Percentiles rank a stretch among this genome's conserved stretches.
phyloP scores from a whole-genome alignment of 23 red algal genomes.

The Pyropia haitanensis region DNA sequence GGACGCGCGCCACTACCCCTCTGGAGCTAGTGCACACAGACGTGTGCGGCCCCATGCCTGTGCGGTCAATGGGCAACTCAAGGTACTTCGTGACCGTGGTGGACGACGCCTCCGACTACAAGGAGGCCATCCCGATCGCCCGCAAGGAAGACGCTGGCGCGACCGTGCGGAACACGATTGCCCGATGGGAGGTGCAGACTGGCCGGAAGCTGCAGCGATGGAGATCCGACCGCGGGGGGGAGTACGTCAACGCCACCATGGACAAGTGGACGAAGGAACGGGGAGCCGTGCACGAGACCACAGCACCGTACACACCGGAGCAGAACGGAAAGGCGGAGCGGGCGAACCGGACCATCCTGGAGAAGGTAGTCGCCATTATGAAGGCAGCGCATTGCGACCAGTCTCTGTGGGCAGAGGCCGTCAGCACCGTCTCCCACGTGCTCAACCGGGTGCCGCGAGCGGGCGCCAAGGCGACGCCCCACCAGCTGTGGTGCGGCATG shows the following conservation, averaged over 20 bases:
- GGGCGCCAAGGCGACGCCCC: neutral
- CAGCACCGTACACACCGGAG: slow-evolving; percentile 19
- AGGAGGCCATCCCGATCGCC: slow-evolving; percentile 6
- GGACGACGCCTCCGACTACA: slow-evolving; percentile 9
- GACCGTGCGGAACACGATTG: neutral
- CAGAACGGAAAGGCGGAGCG: slow-evolving; percentile 21
- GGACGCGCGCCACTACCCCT: neutral
- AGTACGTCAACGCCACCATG: slow-evolving; percentile 5
- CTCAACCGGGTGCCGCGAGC: slow-evolving; percentile 7
- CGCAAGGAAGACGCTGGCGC: slow-evolving; percentile 6
- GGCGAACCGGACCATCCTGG: slow-evolving; percentile 8
- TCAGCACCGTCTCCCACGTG: slow-evolving; percentile 5
- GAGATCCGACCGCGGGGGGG: slow-evolving; percentile 8
- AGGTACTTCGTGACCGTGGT: slow-evolving; percentile 22
- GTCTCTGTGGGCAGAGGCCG: slow-evolving; percentile 9
- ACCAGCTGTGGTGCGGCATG: slow-evolving; percentile 4
- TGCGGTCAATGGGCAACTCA: slow-evolving; percentile 8
- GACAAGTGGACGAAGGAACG: slow-evolving; percentile 5
- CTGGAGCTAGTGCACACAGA: slow-evolving; percentile 20
- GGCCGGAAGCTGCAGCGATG: slow-evolving; percentile 5
- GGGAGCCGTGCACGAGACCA: slow-evolving; percentile 5
- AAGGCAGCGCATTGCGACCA: neutral
- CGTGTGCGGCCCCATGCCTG: slow-evolving; percentile 12
- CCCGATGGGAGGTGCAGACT: slow-evolving; percentile 5
- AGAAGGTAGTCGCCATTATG: slow-evolving; percentile 9